Evolutionary conservation across 495 filamentous ascomycete genomes (phyloP).

Genomic region (Amorphotheca resinae): DNA sequence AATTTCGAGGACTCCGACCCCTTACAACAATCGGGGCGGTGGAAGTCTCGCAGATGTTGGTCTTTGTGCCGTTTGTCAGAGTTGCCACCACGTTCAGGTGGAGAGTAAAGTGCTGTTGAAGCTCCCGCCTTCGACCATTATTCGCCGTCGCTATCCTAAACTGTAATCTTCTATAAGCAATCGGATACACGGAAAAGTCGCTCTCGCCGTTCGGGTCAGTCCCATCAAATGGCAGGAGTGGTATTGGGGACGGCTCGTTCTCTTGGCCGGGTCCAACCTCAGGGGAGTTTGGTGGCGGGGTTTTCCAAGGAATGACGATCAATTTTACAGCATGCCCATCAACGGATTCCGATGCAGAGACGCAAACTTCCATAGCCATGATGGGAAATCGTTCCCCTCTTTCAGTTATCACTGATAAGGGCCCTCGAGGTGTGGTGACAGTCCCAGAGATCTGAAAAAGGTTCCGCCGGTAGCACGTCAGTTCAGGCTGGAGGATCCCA

Average conservation of each 20-base stretch:
- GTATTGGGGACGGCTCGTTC: constrained; percentile 50
- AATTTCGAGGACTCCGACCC: constrained; percentile 68
- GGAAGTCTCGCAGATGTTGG: constrained; percentile 55
- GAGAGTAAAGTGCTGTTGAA: constrained; percentile 73
- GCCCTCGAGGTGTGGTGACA: constrained; percentile 63
- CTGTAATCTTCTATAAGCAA: constrained; percentile 81
- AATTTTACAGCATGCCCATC: constrained; percentile 81
- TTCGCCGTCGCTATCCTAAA: constrained; percentile 68
- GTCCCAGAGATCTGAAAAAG: constrained; percentile 85
- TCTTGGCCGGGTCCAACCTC: constrained; percentile 40
- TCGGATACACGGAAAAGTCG: constrained; percentile 74
- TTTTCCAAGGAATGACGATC: constrained; percentile 94
- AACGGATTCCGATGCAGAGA: constrained; percentile 84
- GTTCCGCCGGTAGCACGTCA: constrained; percentile 90
- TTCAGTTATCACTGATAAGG: constrained; percentile 69
- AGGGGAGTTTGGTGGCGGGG: constrained; percentile 62
- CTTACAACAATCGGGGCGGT: constrained; percentile 69
- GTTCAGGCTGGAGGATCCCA: constrained; percentile 55
- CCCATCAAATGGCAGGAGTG: constrained; percentile 57
- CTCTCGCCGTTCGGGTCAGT: constrained; percentile 35
- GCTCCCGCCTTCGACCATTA: constrained; percentile 64
- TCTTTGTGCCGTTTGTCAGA: constrained; percentile 52
- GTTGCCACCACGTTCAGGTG: constrained; percentile 63
- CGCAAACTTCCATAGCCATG: constrained; percentile 65
- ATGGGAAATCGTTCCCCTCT: constrained; percentile 73